Percentiles rank a stretch among this genome's conserved stretches.
Evolutionary conservation across 2,329 filamentous ascomycete genomes (phyloP).

Genomic region (Fusarium tuaranense): DNA sequence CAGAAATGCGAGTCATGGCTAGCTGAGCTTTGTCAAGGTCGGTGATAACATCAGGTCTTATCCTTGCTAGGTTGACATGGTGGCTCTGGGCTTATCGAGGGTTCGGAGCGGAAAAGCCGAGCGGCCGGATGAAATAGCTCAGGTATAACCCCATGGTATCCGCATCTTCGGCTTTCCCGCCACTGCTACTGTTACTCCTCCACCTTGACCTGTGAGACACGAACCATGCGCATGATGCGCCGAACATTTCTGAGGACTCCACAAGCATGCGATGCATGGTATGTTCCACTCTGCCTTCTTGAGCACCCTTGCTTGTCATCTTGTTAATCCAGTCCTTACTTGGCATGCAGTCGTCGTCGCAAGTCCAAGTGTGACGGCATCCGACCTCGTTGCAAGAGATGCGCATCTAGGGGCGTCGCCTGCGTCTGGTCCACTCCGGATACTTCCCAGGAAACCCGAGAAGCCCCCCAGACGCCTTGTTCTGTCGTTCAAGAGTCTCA

Average conservation of each 20-base stretch:
- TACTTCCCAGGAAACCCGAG: neutral
- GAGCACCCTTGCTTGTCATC: neutral
- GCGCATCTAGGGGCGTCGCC: neutral
- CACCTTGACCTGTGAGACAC: neutral
- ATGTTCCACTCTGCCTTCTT: neutral
- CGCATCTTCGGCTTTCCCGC: neutral
- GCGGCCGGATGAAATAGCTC: neutral
- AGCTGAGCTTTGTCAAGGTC: neutral
- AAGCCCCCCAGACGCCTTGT: neutral
- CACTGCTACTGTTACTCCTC: neutral
- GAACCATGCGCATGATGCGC: neutral
- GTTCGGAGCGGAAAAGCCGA: neutral
- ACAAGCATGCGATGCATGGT: slow-evolving; percentile 15
- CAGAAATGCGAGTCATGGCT: neutral
- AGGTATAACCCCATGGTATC: neutral
- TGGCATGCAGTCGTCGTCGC: slow-evolving; percentile 2
- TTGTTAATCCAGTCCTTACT: neutral
- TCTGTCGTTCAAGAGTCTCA: neutral
- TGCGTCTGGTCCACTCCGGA: slow-evolving; percentile 8
- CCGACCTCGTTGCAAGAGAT: slow-evolving; percentile 6
- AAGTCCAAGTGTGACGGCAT: slow-evolving; percentile 16
- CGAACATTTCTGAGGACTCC: slow-evolving; percentile 11
- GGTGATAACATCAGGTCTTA: neutral
- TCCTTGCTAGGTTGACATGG: neutral
- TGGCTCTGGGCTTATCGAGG: neutral